Conservation (phyloP, 2,329 filamentous ascomycete genomes). For the Colletotrichum tanaceti region DNA sequence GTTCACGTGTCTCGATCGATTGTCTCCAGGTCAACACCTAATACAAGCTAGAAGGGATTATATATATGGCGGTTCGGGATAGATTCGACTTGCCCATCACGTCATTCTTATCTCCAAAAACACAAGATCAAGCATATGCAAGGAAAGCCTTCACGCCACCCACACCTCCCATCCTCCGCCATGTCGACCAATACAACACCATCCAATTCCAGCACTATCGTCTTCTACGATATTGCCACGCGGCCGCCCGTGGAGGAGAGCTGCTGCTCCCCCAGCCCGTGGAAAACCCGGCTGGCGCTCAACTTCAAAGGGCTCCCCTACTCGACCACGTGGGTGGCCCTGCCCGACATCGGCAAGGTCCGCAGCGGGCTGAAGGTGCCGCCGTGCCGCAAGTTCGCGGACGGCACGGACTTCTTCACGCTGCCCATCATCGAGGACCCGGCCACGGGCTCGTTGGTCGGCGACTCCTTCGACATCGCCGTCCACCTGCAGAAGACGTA, state of each 20-base stretch:
- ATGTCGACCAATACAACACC: slow-evolving; percentile 25
- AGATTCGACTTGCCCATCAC: background rate
- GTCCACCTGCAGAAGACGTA: slow-evolving; percentile 66
- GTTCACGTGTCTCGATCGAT: too few species aligned
- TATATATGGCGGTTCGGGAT: too few species aligned
- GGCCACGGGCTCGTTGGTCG: slow-evolving; percentile 54
- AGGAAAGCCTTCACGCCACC: background rate
- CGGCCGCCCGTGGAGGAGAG: slow-evolving; percentile 47
- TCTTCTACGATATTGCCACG: slow-evolving; percentile 58
- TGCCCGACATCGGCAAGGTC: slow-evolving; percentile 63
- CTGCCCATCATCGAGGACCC: slow-evolving; percentile 67
- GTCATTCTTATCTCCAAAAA: background rate
- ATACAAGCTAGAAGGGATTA: too few species aligned
- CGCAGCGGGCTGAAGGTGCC: slow-evolving; percentile 60
- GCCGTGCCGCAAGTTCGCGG: slow-evolving; percentile 64
- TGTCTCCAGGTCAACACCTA: too few species aligned
- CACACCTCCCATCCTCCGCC: background rate
- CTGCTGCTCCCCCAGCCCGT: slow-evolving; percentile 48
- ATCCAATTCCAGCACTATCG: slow-evolving; percentile 45
- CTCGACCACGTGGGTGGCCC: slow-evolving; percentile 58
- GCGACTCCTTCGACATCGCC: slow-evolving; percentile 76
- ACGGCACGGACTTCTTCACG: slow-evolving; percentile 70
- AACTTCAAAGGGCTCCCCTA: slow-evolving; percentile 56
- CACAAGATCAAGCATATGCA: background rate
- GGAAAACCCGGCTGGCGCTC: slow-evolving; percentile 52